phyloP scores from a whole-genome alignment of 1,284 basidiomycete genomes.

The Moniliella sp. region DNA sequence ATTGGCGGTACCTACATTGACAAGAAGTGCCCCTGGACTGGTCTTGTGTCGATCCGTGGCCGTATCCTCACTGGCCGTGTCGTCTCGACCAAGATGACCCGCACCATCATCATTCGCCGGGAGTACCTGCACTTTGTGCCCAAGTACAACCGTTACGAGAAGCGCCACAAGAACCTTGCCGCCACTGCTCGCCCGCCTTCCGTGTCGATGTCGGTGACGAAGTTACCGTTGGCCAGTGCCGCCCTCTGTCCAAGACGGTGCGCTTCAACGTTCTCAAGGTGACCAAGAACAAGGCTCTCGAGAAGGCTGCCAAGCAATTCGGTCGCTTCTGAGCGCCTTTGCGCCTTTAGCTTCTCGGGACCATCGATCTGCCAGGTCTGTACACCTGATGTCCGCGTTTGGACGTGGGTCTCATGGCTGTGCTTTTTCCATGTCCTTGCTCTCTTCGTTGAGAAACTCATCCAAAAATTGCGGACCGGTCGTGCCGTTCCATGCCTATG shows the following conservation, averaged over 20 bases:
- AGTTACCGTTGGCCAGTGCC: constrained; percentile 92
- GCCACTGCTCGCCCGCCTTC: constrained; percentile 97
- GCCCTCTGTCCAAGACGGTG: constrained; percentile 95
- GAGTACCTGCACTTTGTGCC: constrained; percentile 94
- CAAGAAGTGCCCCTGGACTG: constrained; percentile 97
- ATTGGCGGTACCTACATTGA: constrained; percentile 95
- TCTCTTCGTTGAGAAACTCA: too few species aligned
- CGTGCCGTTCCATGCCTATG: too few species aligned
- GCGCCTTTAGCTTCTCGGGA: too few species aligned
- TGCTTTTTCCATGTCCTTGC: too few species aligned
- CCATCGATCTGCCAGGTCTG: too few species aligned
- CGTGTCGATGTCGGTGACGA: constrained; percentile 58
- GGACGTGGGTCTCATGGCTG: too few species aligned
- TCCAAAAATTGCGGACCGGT: too few species aligned
- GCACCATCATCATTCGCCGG: constrained; percentile 89
- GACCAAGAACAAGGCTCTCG: constrained; percentile 36
- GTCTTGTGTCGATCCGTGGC: constrained; percentile 62
- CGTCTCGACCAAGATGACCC: constrained; percentile 97
- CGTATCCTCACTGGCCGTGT: constrained; percentile 94
- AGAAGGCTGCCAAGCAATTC: constrained; percentile 46
- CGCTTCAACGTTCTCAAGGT: constrained; percentile 93
- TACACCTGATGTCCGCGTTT: too few species aligned
- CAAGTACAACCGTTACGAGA: constrained; percentile 57
- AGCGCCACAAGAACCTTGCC: constrained; percentile 79
- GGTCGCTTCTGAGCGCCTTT: too few species aligned